Evolutionary conservation across 371 early-diverging fungal species (phyloP).

Genomic region (Batkoa obscura): DNA sequence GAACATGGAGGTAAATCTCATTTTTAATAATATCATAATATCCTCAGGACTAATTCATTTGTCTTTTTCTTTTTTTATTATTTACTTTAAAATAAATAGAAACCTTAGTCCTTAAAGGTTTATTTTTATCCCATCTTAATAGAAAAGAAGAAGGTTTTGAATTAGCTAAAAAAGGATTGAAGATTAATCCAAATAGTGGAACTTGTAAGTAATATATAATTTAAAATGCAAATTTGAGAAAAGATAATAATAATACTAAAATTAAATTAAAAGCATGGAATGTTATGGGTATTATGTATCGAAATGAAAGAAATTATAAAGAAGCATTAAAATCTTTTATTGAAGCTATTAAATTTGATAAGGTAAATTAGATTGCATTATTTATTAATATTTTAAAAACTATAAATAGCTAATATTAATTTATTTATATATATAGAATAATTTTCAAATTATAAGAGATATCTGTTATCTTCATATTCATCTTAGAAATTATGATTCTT

Average conservation of each 20-base stretch:
- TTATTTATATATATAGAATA: constrained; percentile 25
- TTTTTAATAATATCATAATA: background rate
- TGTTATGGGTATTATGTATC: constrained; percentile 78
- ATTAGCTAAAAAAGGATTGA: constrained; percentile 66
- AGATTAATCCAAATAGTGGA: constrained; percentile 57
- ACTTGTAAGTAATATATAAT: constrained; percentile 33
- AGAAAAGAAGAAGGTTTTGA: constrained; percentile 84
- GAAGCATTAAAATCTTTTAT: constrained; percentile 85
- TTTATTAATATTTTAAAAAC: no score
- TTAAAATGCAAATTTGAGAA: no score
- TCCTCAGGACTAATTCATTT: no score
- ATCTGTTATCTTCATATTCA: constrained; percentile 73
- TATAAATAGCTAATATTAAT: background rate
- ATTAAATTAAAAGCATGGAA: constrained; percentile 63
- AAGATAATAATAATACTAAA: no score
- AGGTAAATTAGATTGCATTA: constrained; percentile 17
- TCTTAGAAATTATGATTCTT: constrained; percentile 66
- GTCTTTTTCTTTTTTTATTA: background rate
- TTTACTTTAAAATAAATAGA: constrained; percentile 25
- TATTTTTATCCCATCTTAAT: constrained; percentile 71
- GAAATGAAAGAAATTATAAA: constrained; percentile 81
- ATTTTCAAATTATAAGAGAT: constrained; percentile 80
- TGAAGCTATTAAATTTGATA: constrained; percentile 73
- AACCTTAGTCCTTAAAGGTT: constrained; percentile 85
- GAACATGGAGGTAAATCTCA: constrained; percentile 65